A percentile compares a stretch with the other conserved stretches of the same genome.
phyloP scores from a whole-genome alignment of 2,329 filamentous ascomycete species.

The Alternaria rosae region DNA sequence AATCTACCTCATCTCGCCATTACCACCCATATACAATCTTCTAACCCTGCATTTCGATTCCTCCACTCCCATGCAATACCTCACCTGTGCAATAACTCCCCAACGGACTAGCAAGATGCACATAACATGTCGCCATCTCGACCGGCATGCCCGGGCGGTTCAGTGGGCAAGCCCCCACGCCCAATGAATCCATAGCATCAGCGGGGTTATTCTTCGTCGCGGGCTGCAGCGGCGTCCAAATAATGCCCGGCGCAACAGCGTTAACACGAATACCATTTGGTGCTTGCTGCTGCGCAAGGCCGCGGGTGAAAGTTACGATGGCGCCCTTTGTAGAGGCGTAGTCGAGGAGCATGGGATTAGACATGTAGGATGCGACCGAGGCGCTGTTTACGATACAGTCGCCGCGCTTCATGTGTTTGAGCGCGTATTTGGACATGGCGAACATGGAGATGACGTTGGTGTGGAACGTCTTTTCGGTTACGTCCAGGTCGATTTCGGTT shows the following conservation, averaged over 20 bases:
- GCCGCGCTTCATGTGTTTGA: slow-evolving; percentile 74
- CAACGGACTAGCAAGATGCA: slow-evolving; percentile 26
- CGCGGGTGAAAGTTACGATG: slow-evolving; percentile 78
- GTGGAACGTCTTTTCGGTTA: slow-evolving; percentile 66
- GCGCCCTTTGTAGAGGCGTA: slow-evolving; percentile 80
- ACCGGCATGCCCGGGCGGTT: slow-evolving; percentile 29
- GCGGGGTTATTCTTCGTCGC: slow-evolving; percentile 22
- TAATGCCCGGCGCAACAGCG: slow-evolving; percentile 72
- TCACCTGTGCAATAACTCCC: slow-evolving; percentile 30
- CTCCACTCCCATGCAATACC: slow-evolving; percentile 25
- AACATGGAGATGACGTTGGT: slow-evolving; percentile 82
- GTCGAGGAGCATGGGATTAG: slow-evolving; percentile 77
- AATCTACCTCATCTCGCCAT: not conserved
- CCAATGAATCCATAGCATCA: slow-evolving; percentile 20
- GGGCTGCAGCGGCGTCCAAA: slow-evolving; percentile 27
- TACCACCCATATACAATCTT: too few relatives aligned
- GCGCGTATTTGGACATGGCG: slow-evolving; percentile 75
- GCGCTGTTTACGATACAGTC: slow-evolving; percentile 81
- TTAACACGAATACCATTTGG: slow-evolving; percentile 76
- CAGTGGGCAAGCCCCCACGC: slow-evolving; percentile 27
- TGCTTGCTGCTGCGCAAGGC: slow-evolving; percentile 74
- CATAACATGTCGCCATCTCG: slow-evolving; percentile 29
- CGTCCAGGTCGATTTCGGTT: slow-evolving; percentile 61
- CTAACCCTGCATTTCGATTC: slow-evolving; percentile 32
- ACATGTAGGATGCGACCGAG: slow-evolving; percentile 80